These are phyloP conservation scores for Viridothelium virens DNA, from an alignment of 495 filamentous ascomycete genomes.

Conservation along the genomic window DNA sequence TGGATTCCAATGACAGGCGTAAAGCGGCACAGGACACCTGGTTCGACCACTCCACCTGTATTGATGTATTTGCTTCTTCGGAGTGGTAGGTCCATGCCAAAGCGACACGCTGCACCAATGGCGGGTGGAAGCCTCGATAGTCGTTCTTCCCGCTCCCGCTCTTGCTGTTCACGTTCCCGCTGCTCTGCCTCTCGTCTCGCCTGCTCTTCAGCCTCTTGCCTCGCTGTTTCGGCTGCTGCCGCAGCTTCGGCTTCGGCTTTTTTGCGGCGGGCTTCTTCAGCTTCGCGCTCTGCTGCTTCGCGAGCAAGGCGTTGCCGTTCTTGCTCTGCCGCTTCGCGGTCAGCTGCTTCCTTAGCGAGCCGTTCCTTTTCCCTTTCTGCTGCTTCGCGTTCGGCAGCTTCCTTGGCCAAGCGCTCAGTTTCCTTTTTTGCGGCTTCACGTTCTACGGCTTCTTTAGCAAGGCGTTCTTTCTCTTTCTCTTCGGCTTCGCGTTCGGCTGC, in stretches of 20 bases:
- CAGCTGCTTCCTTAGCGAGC: conserved; percentile 5
- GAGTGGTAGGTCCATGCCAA: conserved; percentile 24
- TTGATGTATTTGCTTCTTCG: conserved; percentile 15
- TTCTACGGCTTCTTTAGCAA: conserved; percentile 14
- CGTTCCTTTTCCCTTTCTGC: conserved; percentile 14
- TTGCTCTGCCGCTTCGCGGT: conserved; percentile 8
- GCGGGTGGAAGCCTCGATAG: conserved; percentile 24
- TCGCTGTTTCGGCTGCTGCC: conserved; percentile 20
- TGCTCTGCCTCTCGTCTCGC: conserved; percentile 15
- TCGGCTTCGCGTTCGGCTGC: conserved; percentile 24
- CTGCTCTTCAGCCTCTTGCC: conserved; percentile 19
- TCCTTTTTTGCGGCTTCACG: conserved; percentile 14
- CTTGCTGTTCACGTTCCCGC: conserved; percentile 19
- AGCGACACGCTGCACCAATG: conserved; percentile 22
- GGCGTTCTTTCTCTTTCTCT: conserved; percentile 15
- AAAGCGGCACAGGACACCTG: conserved; percentile 22
- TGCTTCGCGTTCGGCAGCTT: conserved; percentile 9
- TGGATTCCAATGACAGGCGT: conserved; percentile 26
- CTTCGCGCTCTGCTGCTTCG: conserved; percentile 10
- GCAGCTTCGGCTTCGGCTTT: conserved; percentile 19
- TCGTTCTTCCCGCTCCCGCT: conserved; percentile 20
- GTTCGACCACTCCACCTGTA: conserved; percentile 14
- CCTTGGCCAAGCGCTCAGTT: conserved; percentile 16
- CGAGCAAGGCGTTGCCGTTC: conserved; percentile 3
- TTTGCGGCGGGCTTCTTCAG: conserved; percentile 14